Base-by-base conservation (phyloP, 495 filamentous ascomycete species). In the Neurospora pannonica region DNA sequence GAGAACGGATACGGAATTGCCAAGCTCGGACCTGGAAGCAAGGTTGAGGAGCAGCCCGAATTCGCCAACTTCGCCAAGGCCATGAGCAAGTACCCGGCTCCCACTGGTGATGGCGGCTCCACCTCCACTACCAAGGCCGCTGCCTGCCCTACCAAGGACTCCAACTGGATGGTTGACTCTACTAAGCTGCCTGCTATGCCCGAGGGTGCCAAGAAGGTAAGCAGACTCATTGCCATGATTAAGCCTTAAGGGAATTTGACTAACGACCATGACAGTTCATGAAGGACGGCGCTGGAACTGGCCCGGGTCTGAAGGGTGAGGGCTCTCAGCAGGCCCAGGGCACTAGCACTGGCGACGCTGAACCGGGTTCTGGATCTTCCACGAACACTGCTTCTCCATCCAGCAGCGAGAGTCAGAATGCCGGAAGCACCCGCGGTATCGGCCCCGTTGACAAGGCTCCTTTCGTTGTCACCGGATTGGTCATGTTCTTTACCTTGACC, bases 1-100 rank as follows among this genome's bases (percentile, higher is more conserved):
- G 83, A 84, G 42, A 92, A 88, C 85, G 82, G 85, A 31, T 98
- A 90, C 84, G 95, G 95, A 73, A 89, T 98, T 67, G 93, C 92
- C 77, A 81, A 88, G 71, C 87, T 98, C 80, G 54, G 48, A 0
- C 87, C 98, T 80, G 54, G 48, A 1, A 72, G 60, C 46, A 75
- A 74, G 8, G 82, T 84, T 54, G 87, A 90, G 62, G 85, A 84
- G 24, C 87, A 89, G 71, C 78, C 85, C 70, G 77, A 83, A n/a
- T 98, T 91, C 83, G 78, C 82, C 40, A 86, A 87, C 77, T 89
- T 97, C 71, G 87, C 91, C 83, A 80, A 79, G 8, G 92, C 92
- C 75, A 88, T 95, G 76, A 75, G 82, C 5, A 86, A 86, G 37
- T 91, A 91, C 77, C 78, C 86, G 46, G 85, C 88, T 80, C 95